Conservation (phyloP, 1,284 basidiomycete genomes). For the Tilletia setariae region DNA sequence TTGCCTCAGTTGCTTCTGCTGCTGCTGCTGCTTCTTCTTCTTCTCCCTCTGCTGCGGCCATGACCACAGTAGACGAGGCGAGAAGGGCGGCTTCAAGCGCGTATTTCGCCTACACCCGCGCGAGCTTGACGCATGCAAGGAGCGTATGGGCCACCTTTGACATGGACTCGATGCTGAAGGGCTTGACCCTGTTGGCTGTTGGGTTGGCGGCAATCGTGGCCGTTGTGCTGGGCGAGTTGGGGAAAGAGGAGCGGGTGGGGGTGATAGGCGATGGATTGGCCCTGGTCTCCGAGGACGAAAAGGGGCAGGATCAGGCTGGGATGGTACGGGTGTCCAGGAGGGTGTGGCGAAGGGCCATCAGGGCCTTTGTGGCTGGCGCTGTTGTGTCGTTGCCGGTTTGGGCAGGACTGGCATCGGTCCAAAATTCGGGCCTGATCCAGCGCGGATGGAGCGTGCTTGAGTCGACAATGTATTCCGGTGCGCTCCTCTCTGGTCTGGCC, state of each 20-base stretch:
- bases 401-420: not conserved
- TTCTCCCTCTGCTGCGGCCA: constrained; percentile 24
- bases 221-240: not conserved
- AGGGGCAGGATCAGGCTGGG: not conserved
- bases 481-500: too few relatives aligned
- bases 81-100: not conserved
- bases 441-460: not conserved
- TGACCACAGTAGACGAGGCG: not conserved
- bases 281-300: not conserved
- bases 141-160: constrained; percentile 94
- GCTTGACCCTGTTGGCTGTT: constrained; percentile 56
- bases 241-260: not conserved
- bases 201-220: not conserved
- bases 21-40: constrained; percentile 19
- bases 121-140: constrained; percentile 70
- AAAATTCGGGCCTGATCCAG: too few relatives aligned
- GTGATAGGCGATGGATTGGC: not conserved
- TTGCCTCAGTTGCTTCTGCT: constrained; percentile 24
- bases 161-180: constrained; percentile 69
- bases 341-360: not conserved
- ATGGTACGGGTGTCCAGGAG: not conserved
- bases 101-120: constrained; percentile 62
- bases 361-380: not conserved
- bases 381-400: not conserved
- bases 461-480: constrained; percentile 19